Percentiles rank a stretch among this genome's conserved stretches.
Conservation (phyloP, 2,329 filamentous ascomycete species). For the Cercospora canescens region DNA sequence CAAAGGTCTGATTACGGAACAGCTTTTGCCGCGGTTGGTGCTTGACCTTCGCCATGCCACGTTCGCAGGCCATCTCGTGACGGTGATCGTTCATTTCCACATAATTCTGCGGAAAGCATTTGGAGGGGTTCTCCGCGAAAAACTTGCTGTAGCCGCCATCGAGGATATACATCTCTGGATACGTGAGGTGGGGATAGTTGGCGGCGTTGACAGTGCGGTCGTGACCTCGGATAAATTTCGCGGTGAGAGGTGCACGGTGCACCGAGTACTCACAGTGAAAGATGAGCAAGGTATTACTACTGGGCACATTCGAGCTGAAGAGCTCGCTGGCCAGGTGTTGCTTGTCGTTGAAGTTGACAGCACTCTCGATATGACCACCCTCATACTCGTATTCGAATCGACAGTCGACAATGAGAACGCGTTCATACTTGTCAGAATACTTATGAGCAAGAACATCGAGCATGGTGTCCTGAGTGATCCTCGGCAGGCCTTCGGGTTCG, state of each 20-base stretch:
- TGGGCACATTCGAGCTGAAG: constrained; percentile 57
- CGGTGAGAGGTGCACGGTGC: constrained; percentile 94
- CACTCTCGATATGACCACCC: constrained; percentile 89
- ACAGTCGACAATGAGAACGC: constrained; percentile 89
- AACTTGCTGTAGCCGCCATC: constrained; percentile 96
- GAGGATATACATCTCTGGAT: constrained; percentile 94
- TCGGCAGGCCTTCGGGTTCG: constrained; percentile 80
- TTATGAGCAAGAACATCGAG: constrained; percentile 85
- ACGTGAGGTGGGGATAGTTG: constrained; percentile 84
- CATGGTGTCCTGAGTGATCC: constrained; percentile 80
- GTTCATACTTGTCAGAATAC: constrained; percentile 72
- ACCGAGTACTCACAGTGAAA: constrained; percentile 99
- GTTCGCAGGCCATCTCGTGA: constrained; percentile 89
- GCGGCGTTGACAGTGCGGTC: constrained; percentile 85
- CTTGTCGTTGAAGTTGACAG: constrained; percentile 96
- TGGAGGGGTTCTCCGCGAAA: constrained; percentile 72
- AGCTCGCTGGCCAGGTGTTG: constrained; percentile 78
- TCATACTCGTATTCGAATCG: constrained; percentile 99
- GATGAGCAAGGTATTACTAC: constrained; percentile 70
- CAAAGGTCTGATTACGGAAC: constrained; percentile 87
- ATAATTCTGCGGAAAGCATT: constrained; percentile 93
- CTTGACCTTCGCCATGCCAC: constrained; percentile 90
- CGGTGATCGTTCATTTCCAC: constrained; percentile 94
- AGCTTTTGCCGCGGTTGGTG: constrained; percentile 79
- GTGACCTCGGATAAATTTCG: constrained; percentile 84